Evolutionary conservation across 2,329 filamentous ascomycete genomes (phyloP), one percentile per base, ranked within the genome.

Genomic region (Davidsoniella virescens): DNA sequence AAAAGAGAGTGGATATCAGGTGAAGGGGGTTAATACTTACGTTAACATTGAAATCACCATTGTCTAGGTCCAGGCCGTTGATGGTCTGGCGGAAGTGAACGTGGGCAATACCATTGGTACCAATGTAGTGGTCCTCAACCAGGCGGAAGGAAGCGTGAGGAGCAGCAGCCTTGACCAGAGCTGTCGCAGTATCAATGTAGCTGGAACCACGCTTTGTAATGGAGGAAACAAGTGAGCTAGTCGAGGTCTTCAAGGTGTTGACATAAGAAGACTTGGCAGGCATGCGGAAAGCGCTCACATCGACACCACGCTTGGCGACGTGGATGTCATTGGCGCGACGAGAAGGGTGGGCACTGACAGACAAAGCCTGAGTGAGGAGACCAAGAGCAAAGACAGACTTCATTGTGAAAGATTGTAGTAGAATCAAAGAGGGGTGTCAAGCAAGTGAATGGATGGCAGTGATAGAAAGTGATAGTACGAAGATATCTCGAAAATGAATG

Each of bases 11-110:
- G 23, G 6, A 41, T 14, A 39, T 26, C 12, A 47, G 17, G 14
- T 17, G 6, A 9, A 16, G 26, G 23, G 10, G 7, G 12, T 14
- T 44, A 17, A 12, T 33, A 64, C 72, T 63, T 56, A 77, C 72
- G 54, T 78, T 78, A 44, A 78, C 71, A 47, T 77, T 76, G 57
- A 77, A 75, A 57, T 76, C 72, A 1, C 70, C 72, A 56, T 78
- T 78, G 56, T 78, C 75, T 53, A 80, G 70, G 54, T 78, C 75
- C 20, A 78, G 59, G 1, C 70, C 75, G 49, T 77, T 71, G 5
- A 66, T 63, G 0, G 73, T 78, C 62, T 79, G 76, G 61, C 72
- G 74, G 58, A 78, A 75, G 59, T 76, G 68, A 55, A 77, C 72
- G 56, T 79, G 75, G 0, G 66, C 66, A 53, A 79, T 64, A 7